Evolutionary conservation across 1,139 yeast species (phyloP), one percentile per base, ranked within the genome.

Genomic region (Geotrichum cucujoidarum): DNA sequence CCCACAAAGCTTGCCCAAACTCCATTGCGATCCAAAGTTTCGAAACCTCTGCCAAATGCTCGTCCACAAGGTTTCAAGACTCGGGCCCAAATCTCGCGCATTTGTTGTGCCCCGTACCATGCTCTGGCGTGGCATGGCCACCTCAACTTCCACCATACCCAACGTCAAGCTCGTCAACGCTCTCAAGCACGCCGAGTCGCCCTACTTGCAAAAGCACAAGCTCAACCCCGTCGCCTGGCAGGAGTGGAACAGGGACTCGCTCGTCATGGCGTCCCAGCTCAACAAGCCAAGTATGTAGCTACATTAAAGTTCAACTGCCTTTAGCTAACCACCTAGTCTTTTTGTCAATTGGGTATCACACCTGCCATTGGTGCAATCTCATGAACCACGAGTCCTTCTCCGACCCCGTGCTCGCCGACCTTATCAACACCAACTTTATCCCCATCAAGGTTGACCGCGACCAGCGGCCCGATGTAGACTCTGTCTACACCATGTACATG

Each of bases 301-400:
- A 27, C 22, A 20, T 13, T 7, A 7, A 7, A 7, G 13, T 17
- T 22, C 27, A n/a, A 8, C 10, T 36, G 5, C 21, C 16, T 36
- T 10, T 14, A 5, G n/a, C 18, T 7, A 25, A 25, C 11, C 11
- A 7, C 14, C 18, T 24, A 4, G 56, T 63, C 6, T 68, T 68
- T 43, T 54, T 69, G 40, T 63, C 68, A 16, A 67, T 68, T 50
- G 71, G 71, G 21, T 68, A 66, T 50, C 64, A 63, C 45, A 61
- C 71, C 20, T 67, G 70, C 49, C 72, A 67, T 47, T 62, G 68
- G 69, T 68, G 72, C 54, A 69, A 65, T 53, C 68, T 66, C 8
- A 67, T 68, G 71, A 64, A 66, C 50, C 47, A 55, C 24, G 71
- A 67, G 47, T 58, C 67, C 17, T 69, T 68, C 50, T 48, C 59